phyloP scores from a whole-genome alignment of 108 stramenopile species.

The Skeletonema tropicum region DNA sequence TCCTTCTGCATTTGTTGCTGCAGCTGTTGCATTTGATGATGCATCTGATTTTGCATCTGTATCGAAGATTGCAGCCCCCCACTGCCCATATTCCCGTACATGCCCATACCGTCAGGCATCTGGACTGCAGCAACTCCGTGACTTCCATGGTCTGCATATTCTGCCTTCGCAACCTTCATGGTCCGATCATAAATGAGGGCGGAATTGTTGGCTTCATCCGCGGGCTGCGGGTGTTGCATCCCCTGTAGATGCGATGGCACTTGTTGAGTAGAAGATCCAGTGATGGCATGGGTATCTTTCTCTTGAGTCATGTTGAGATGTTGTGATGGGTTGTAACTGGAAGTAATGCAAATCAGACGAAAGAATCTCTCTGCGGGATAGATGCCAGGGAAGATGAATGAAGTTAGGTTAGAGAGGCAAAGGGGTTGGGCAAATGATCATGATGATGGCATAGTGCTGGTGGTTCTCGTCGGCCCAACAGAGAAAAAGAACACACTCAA shows the following conservation, averaged over 20 bases:
- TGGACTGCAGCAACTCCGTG: constrained; percentile 42
- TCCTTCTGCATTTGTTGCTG: constrained; percentile 14
- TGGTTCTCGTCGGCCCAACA: no score
- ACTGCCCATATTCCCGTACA: constrained; percentile 35
- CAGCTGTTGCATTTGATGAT: constrained; percentile 41
- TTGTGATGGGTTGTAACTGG: background rate
- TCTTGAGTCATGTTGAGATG: background rate
- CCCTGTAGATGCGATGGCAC: background rate
- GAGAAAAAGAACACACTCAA: no score
- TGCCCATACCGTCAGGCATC: constrained; percentile 12
- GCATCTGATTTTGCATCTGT: constrained; percentile 39
- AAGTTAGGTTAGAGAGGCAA: background rate
- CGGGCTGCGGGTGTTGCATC: constrained; percentile 8
- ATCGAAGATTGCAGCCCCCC: constrained; percentile 21
- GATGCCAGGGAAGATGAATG: background rate
- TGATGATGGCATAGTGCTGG: no score
- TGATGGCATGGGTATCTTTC: background rate
- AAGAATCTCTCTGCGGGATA: background rate
- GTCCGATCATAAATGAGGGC: constrained; percentile 44
- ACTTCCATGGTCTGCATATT: constrained; percentile 58
- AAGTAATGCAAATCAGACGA: background rate
- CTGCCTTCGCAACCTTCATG: constrained; percentile 62
- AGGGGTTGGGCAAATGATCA: background rate
- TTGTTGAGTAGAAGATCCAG: constrained; percentile 2
- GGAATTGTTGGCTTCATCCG: constrained; percentile 19